phyloP scores from a whole-genome alignment of 768 basidiomycete genomes.

The Pleurotus eryngii region DNA sequence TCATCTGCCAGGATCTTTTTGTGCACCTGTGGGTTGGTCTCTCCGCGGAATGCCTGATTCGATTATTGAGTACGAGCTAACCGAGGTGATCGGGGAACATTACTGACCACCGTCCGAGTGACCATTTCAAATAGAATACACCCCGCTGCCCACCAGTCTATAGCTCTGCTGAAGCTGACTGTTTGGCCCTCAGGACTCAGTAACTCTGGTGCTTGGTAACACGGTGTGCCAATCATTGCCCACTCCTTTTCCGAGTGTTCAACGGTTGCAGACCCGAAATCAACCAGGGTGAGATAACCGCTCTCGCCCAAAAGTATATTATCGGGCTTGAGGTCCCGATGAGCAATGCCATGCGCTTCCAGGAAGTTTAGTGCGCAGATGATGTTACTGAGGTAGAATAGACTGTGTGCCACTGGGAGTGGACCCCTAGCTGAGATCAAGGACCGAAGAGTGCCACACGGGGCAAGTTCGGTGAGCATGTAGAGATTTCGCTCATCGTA shows the following conservation, averaged over 20 bases:
- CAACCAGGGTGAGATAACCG: conserved; percentile 51
- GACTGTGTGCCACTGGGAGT: conserved; percentile 27
- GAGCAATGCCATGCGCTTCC: conserved; percentile 39
- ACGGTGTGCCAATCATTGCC: conserved; percentile 38
- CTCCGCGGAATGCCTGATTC: conserved; percentile 15
- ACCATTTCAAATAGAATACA: conserved; percentile 52
- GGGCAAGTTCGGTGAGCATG: conserved; percentile 46
- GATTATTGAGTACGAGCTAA: not conserved
- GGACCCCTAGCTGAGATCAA: conserved; percentile 29
- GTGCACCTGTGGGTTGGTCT: conserved; percentile 21
- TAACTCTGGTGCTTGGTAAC: conserved; percentile 51
- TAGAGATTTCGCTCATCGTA: conserved; percentile 47
- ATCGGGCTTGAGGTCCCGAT: conserved; percentile 57
- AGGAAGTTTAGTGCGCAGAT: conserved; percentile 47
- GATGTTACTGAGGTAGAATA: conserved; percentile 58
- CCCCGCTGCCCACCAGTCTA: conserved; percentile 59
- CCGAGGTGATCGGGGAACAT: conserved; percentile 12
- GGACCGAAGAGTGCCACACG: conserved; percentile 39
- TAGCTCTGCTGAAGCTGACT: conserved; percentile 18
- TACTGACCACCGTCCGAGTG: conserved; percentile 29
- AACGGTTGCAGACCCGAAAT: conserved; percentile 43
- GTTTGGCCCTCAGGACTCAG: conserved; percentile 14
- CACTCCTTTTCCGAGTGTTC: conserved; percentile 24
- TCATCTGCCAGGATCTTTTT: conserved; percentile 23
- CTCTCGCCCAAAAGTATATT: conserved; percentile 55